Conservation (phyloP, 2,329 filamentous ascomycete species). For the Onygena corvina region DNA sequence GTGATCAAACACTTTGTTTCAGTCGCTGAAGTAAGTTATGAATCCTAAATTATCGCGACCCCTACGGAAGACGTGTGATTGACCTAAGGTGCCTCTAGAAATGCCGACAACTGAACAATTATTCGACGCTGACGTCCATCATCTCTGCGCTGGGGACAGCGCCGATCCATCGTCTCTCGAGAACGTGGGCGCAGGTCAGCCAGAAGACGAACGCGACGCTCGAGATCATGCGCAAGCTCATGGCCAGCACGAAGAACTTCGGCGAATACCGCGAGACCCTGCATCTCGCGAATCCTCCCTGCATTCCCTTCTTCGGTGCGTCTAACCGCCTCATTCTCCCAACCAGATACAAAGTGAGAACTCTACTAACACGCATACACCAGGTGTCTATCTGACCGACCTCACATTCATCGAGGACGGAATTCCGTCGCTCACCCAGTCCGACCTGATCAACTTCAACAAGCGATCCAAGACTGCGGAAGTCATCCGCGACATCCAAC, state of each 20-base stretch:
- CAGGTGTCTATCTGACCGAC: constrained; percentile 92
- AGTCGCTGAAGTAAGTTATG: constrained; percentile 65
- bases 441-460: constrained; percentile 94
- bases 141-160: constrained; percentile 92
- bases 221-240: constrained; percentile 84
- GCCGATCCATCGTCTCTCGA: constrained; percentile 81
- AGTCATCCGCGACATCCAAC: constrained; percentile 95
- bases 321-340: constrained; percentile 10
- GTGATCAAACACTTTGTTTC: constrained; percentile 98
- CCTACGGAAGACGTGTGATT: too few species aligned
- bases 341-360: constrained; percentile 12
- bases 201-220: constrained; percentile 66
- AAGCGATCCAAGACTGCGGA: constrained; percentile 97
- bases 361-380: constrained; percentile 9
- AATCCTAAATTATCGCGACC: neutral
- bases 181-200: constrained; percentile 90
- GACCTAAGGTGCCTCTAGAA: constrained; percentile 49
- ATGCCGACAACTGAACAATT: constrained; percentile 90
- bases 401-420: constrained; percentile 97
- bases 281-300: constrained; percentile 86
- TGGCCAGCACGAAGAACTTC: constrained; percentile 98
- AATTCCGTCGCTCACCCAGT: constrained; percentile 92
- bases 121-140: constrained; percentile 92
- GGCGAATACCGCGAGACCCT: constrained; percentile 88
- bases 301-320: constrained; percentile 94